These are phyloP conservation scores for Oryza coarctata DNA, from an alignment of 176 grass and related monocot species.

Conservation along the genomic window DNA sequence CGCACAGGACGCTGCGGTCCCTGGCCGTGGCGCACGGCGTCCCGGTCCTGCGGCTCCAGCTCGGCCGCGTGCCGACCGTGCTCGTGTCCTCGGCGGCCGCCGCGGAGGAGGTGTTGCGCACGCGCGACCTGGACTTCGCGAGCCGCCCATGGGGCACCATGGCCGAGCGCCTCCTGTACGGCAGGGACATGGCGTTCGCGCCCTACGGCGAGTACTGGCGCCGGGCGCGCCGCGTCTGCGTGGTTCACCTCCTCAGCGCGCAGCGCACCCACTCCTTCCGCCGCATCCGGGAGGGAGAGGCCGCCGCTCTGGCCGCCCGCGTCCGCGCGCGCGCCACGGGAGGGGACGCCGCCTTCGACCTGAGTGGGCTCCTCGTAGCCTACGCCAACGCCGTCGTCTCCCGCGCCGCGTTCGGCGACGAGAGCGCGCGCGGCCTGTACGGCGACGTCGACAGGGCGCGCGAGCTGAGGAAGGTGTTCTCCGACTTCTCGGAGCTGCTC, in stretches of 20 bases:
- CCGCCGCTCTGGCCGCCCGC: not conserved
- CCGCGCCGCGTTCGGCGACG: constrained; percentile 18
- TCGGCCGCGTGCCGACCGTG: constrained; percentile 36
- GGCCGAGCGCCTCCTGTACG: constrained; percentile 12
- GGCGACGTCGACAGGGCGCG: not conserved
- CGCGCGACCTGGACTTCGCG: constrained; percentile 39
- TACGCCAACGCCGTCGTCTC: not conserved
- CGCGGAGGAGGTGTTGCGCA: constrained; percentile 27
- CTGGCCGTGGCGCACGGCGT: constrained; percentile 33
- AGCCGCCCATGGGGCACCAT: not conserved
- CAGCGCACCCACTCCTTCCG: constrained; percentile 14
- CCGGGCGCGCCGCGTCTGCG: constrained; percentile 37
- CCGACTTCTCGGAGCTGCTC: not conserved
- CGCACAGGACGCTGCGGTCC: constrained; percentile 7
- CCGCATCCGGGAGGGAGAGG: constrained; percentile 26
- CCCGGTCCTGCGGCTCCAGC: constrained; percentile 26
- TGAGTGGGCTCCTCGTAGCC: not conserved
- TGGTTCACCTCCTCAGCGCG: constrained; percentile 28
- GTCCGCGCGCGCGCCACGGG: not conserved
- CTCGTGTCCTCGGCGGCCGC: constrained; percentile 34
- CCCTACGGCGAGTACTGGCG: constrained; percentile 45
- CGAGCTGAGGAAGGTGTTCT: not conserved
- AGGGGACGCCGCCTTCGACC: not conserved
- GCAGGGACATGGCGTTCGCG: constrained; percentile 26
- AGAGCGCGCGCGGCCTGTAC: not conserved